Evolutionary conservation across 441 rosid genomes (phyloP).

Genomic region (Populus trichocarpa): DNA sequence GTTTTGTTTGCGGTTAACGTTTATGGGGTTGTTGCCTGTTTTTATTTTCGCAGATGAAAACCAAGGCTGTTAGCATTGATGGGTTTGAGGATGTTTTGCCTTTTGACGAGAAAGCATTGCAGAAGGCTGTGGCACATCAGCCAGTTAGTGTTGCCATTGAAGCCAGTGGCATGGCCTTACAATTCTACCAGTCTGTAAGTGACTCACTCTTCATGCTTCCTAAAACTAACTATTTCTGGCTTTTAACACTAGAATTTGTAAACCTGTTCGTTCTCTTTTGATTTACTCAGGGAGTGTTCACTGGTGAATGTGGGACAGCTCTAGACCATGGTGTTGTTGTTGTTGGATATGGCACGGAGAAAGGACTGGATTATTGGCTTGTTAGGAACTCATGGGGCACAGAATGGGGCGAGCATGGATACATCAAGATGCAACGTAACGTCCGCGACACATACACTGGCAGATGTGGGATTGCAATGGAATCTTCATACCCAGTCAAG

Average conservation of each 20-base stretch:
- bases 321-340: conserved; percentile 77
- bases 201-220: neutral
- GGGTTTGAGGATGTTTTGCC: conserved; percentile 64
- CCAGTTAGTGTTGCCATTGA: conserved; percentile 79
- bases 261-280: neutral
- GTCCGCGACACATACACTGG: conserved; percentile 37
- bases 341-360: conserved; percentile 71
- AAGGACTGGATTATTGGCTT: conserved; percentile 67
- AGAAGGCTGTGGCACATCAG: conserved; percentile 72
- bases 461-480: conserved; percentile 81
- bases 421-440: conserved; percentile 60
- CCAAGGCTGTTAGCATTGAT: conserved; percentile 50
- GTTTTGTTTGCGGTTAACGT: neutral
- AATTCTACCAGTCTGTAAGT: conserved; percentile 56
- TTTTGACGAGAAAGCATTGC: conserved; percentile 47
- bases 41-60: conserved; percentile 43
- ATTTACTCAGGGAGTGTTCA: conserved; percentile 59
- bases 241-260: neutral
- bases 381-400: conserved; percentile 76
- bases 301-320: conserved; percentile 56
- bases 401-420: conserved; percentile 73
- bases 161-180: conserved; percentile 72
- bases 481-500: conserved; percentile 74
- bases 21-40: neutral
- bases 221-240: neutral